Conservation (phyloP, 495 filamentous ascomycete species). For the Hyaloscypha hepaticicola region DNA sequence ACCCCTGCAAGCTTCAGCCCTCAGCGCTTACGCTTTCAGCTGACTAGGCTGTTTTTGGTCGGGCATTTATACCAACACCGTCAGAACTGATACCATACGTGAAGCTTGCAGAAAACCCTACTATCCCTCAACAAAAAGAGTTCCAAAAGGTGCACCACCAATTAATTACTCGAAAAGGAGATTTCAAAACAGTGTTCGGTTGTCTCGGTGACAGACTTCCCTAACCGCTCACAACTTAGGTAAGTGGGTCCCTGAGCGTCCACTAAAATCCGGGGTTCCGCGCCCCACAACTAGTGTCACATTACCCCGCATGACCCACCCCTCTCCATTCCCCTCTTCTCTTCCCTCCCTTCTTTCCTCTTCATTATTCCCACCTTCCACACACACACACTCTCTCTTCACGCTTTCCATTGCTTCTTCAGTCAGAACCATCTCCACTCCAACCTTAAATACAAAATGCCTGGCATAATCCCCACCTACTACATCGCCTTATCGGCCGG, state of each 20-base stretch:
- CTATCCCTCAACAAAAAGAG: no score
- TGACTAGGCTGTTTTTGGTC: no score
- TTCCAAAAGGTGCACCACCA: no score
- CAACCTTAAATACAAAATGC: constrained; percentile 12
- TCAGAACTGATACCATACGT: no score
- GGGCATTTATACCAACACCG: no score
- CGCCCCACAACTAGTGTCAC: background rate
- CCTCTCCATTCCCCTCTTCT: background rate
- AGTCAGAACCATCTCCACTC: background rate
- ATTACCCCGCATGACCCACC: constrained; percentile 7
- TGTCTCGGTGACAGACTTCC: background rate
- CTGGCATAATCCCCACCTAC: constrained; percentile 14
- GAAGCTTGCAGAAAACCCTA: no score
- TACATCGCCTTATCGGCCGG: constrained; percentile 14
- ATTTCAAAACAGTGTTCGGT: background rate
- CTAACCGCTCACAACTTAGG: background rate
- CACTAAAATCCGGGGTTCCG: background rate
- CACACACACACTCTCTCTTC: background rate
- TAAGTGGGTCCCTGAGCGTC: background rate
- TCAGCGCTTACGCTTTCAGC: no score
- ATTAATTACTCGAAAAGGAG: no score
- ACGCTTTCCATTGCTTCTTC: no score
- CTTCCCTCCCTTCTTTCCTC: background rate
- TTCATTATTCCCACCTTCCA: background rate
- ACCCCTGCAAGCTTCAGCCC: background rate